Evolutionary conservation across 139 green algal species (phyloP).

Genomic region (Penium margaritaceum): DNA sequence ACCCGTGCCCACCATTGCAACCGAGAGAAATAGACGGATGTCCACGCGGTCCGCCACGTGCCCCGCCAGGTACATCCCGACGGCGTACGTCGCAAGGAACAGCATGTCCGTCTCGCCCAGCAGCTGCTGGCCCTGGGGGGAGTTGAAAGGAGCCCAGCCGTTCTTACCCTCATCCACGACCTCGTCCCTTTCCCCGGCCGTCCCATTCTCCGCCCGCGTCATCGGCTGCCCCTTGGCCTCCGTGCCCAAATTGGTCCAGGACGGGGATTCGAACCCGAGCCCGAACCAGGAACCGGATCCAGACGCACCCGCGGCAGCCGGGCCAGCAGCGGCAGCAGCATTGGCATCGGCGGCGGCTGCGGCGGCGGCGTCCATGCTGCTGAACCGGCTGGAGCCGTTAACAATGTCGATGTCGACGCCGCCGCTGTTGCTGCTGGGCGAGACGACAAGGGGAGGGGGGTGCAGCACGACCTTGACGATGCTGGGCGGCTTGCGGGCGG

Average conservation of each 20-base stretch:
- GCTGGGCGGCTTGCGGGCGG: conserved; percentile 75
- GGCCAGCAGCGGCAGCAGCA: too few relatives aligned
- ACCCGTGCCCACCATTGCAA: conserved; percentile 77
- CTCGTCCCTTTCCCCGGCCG: background rate
- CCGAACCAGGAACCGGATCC: too few relatives aligned
- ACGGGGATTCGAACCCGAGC: too few relatives aligned
- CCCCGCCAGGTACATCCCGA: conserved; percentile 86
- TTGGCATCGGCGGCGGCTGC: too few relatives aligned
- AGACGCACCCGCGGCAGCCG: too few relatives aligned
- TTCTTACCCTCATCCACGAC: background rate
- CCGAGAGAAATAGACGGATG: conserved; percentile 76
- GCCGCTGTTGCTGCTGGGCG: background rate
- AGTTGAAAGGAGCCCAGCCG: conserved; percentile 84
- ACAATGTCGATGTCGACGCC: too few relatives aligned
- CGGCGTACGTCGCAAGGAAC: conserved; percentile 80
- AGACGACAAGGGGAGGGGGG: conserved; percentile 60
- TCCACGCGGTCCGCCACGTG: conserved; percentile 80
- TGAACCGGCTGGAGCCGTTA: too few relatives aligned
- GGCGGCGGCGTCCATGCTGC: too few relatives aligned
- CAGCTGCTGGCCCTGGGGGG: conserved; percentile 59
- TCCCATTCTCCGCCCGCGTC: background rate
- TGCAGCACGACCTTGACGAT: conserved; percentile 75
- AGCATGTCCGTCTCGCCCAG: conserved; percentile 79
- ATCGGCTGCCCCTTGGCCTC: background rate
- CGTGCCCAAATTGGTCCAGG: background rate